phyloP scores from a whole-genome alignment of 208 protist genomes.

The Blastocrithidia nonstop region DNA sequence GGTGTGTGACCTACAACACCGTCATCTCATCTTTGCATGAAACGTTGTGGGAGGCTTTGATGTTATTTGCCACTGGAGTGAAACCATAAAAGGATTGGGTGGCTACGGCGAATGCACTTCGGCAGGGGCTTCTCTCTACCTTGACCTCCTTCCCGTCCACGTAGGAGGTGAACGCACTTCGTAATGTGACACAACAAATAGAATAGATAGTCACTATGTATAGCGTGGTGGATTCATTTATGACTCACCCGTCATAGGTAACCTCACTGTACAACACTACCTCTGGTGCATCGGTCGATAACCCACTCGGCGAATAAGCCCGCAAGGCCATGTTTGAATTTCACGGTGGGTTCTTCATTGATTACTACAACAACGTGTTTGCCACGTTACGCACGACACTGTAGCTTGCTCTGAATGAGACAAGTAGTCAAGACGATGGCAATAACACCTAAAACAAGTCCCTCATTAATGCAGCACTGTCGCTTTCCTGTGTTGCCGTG shows the following conservation, averaged over 20 bases:
- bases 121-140: neutral
- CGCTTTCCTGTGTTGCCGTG: neutral
- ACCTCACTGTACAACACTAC: neutral
- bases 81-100: neutral
- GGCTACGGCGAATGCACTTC: neutral
- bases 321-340: neutral
- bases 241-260: neutral
- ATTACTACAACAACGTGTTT: too few species aligned
- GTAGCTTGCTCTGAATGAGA: too few species aligned
- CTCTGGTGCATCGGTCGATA: neutral
- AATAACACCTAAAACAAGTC: too few species aligned
- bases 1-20: neutral
- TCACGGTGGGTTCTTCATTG: slow-evolving; percentile 4
- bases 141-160: neutral
- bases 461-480: too few species aligned
- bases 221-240: neutral
- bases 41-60: neutral
- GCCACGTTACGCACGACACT: too few species aligned
- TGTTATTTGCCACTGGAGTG: neutral
- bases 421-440: too few species aligned
- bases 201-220: neutral
- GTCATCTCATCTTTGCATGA: neutral
- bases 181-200: neutral
- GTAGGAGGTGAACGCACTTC: neutral
- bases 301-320: neutral